A percentile compares a stretch with the other conserved stretches of the same genome.
phyloP scores from a whole-genome alignment of 371 early-diverging fungal genomes.

The Nematocida ironsii region DNA sequence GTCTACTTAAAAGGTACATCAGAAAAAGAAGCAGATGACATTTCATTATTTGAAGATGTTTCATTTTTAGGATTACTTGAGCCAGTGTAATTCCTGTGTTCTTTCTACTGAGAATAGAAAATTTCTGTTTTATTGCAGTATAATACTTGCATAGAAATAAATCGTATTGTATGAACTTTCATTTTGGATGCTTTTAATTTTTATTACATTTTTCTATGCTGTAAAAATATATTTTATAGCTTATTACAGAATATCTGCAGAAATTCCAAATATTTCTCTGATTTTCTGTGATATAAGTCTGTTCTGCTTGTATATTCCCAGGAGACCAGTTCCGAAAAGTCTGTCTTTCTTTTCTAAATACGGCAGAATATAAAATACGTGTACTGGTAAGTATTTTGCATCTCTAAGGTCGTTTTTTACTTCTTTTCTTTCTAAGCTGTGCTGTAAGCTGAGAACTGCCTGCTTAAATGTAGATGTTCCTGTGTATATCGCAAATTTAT shows the following conservation, averaged over 20 bases:
- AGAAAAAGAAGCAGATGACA: neutral
- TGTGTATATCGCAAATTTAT: constrained; percentile 1
- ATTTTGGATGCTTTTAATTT: neutral
- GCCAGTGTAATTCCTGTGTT: neutral
- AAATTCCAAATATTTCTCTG: neutral
- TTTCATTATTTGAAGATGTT: constrained; percentile 15
- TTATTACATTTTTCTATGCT: neutral
- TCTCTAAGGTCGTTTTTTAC: neutral
- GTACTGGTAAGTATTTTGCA: constrained; percentile 12
- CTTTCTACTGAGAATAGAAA: no score
- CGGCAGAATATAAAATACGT: constrained; percentile 21
- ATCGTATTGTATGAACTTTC: no score
- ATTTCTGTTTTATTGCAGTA: no score
- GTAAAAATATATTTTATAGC: neutral
- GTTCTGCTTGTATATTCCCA: constrained; percentile 15
- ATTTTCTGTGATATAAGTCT: neutral
- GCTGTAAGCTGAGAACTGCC: constrained; percentile 11
- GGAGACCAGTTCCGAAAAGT: constrained; percentile 15
- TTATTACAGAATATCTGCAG: neutral
- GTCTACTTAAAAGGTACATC: constrained; percentile 35
- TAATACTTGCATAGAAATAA: no score
- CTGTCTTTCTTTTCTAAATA: constrained; percentile 29
- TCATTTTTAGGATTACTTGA: constrained; percentile 47
- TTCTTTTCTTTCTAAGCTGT: neutral
- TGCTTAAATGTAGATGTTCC: constrained; percentile 2